Conservation (phyloP, 345 rosid species). For the Tarenaya hassleriana region DNA sequence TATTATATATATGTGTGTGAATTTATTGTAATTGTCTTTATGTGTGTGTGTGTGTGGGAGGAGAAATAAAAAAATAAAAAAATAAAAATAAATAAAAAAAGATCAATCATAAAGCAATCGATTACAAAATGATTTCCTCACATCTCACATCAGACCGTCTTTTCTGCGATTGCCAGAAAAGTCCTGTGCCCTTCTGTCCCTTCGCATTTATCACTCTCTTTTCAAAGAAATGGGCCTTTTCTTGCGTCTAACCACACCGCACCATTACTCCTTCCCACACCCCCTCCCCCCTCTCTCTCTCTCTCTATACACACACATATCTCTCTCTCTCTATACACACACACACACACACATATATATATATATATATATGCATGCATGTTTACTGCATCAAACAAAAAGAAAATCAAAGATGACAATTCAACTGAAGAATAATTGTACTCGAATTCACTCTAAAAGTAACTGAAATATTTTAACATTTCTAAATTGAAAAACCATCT, state of each 20-base stretch:
- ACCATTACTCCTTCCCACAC: not conserved
- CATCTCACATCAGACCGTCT: conserved; percentile 37
- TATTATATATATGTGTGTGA: conserved; percentile 16
- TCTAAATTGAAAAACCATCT: too few species aligned
- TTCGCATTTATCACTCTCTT: conserved; percentile 33
- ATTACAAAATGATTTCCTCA: conserved; percentile 41
- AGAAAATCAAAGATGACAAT: too few species aligned
- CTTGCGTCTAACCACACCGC: not conserved
- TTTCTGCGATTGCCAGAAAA: conserved; percentile 34
- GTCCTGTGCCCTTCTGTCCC: conserved; percentile 38
- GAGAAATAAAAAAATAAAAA: not conserved
- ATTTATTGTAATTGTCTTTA: conserved; percentile 17
- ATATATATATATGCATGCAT: too few species aligned
- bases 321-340: conserved; percentile 15
- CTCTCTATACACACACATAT: not conserved
- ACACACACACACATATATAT: conserved; percentile 27
- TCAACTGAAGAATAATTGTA: too few species aligned
- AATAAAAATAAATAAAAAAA: conserved; percentile 1
- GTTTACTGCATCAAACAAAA: too few species aligned
- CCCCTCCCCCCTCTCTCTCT: conserved; percentile 9
- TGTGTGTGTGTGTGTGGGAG: conserved; percentile 24
- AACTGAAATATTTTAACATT: too few species aligned
- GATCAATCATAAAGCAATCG: conserved; percentile 42
- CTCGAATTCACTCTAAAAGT: too few species aligned
- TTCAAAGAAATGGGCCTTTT: conserved; percentile 2